A percentile compares a stretch with the other conserved stretches of the same genome.
Evolutionary conservation across 2,329 filamentous ascomycete species (phyloP).

Genomic region (Beauveria varroae): DNA sequence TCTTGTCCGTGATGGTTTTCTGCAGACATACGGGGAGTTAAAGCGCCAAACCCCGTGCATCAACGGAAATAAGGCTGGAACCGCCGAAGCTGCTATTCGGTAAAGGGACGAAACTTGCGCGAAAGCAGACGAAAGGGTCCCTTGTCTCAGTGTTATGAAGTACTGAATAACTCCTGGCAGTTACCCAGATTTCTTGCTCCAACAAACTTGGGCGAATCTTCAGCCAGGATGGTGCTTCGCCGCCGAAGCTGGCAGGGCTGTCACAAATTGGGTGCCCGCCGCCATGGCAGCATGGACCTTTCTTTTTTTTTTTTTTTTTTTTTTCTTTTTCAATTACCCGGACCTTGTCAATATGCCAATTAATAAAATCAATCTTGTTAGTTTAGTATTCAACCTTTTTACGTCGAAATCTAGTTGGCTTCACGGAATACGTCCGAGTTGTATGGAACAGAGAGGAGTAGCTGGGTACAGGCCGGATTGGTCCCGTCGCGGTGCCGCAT

Average conservation of each 20-base stretch:
- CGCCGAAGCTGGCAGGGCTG: not conserved
- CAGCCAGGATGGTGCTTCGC: not conserved
- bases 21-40: not conserved
- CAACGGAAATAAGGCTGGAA: not conserved
- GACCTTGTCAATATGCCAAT: not conserved
- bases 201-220: conserved; percentile 2
- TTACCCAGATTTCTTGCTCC: not conserved
- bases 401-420: no score
- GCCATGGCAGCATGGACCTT: not conserved
- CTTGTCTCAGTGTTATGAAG: no score
- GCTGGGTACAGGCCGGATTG: no score
- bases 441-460: no score
- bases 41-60: not conserved
- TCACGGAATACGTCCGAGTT: no score
- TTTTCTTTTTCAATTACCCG: not conserved
- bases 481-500: no score
- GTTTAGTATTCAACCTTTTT: not conserved
- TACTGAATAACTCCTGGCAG: no score
- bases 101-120: not conserved
- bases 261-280: not conserved
- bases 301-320: not conserved
- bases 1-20: not conserved
- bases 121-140: not conserved
- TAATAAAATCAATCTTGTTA: not conserved
- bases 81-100: not conserved